Conservation (phyloP, 23 red algal genomes). For the Agarophyton chilense region DNA sequence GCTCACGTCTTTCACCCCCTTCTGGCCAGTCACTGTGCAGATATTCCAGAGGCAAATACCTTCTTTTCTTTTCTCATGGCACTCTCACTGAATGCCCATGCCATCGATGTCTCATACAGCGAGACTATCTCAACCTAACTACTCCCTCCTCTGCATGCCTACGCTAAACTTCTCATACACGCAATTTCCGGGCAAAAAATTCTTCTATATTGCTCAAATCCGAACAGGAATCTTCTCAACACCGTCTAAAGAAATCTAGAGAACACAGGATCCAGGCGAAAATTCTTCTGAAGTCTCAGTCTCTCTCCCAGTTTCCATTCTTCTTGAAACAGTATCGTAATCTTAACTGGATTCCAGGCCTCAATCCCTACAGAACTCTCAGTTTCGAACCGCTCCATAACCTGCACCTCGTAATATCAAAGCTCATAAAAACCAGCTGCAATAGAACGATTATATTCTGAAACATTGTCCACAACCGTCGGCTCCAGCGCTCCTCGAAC, state of each 20-base stretch:
- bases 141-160: too few species aligned
- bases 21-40: too few species aligned
- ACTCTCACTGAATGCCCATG: too few species aligned
- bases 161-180: too few species aligned
- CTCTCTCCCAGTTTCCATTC: neutral
- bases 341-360: neutral
- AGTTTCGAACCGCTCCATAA: constrained; percentile 27
- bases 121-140: too few species aligned
- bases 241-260: neutral
- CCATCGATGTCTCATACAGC: too few species aligned
- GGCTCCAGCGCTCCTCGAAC: neutral
- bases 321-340: neutral
- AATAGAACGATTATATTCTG: neutral
- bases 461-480: neutral
- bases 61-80: too few species aligned
- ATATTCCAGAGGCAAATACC: too few species aligned
- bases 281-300: neutral
- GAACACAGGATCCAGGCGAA: neutral
- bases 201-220: neutral
- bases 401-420: constrained; percentile 3
- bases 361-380: constrained; percentile 10
- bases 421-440: constrained; percentile 12
- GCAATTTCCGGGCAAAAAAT: neutral
- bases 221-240: neutral
- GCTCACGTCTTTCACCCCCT: too few species aligned